Percentiles rank a stretch among this genome's conserved stretches.
These are phyloP conservation scores for Aegilops sharonensis DNA, from an alignment of 176 grass and related monocot genomes.

Conservation along the genomic window DNA sequence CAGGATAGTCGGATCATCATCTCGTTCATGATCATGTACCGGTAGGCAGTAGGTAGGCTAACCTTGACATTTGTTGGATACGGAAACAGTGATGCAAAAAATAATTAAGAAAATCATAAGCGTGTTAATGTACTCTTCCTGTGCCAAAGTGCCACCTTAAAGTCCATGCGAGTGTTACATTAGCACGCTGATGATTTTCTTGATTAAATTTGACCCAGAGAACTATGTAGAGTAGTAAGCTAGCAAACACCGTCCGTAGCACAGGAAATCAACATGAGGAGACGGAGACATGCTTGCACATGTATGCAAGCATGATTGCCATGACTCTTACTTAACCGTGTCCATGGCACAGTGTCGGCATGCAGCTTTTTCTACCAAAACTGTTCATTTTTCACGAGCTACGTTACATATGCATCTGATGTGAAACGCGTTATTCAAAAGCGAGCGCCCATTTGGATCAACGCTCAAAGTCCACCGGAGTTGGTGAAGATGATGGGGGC, in stretches of 20 bases:
- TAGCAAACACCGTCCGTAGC: too few relatives aligned
- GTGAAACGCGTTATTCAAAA: constrained; percentile 7
- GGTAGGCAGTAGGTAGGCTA: background rate
- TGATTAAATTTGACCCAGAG: too few relatives aligned
- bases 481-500: background rate
- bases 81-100: background rate
- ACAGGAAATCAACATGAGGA: background rate
- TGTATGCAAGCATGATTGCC: background rate
- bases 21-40: too few relatives aligned
- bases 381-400: background rate
- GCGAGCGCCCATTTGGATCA: background rate
- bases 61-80: background rate
- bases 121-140: too few relatives aligned
- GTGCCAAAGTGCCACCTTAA: too few relatives aligned
- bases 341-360: background rate
- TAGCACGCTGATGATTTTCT: too few relatives aligned
- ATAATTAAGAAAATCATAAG: background rate
- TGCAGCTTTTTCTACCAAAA: background rate
- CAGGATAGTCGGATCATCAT: background rate
- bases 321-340: background rate
- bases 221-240: too few relatives aligned
- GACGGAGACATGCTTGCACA: background rate
- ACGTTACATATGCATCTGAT: background rate
- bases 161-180: background rate
- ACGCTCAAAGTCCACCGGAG: constrained; percentile 9